phyloP scores from a whole-genome alignment of 2,329 filamentous ascomycete species.

The Polychaeton citri region DNA sequence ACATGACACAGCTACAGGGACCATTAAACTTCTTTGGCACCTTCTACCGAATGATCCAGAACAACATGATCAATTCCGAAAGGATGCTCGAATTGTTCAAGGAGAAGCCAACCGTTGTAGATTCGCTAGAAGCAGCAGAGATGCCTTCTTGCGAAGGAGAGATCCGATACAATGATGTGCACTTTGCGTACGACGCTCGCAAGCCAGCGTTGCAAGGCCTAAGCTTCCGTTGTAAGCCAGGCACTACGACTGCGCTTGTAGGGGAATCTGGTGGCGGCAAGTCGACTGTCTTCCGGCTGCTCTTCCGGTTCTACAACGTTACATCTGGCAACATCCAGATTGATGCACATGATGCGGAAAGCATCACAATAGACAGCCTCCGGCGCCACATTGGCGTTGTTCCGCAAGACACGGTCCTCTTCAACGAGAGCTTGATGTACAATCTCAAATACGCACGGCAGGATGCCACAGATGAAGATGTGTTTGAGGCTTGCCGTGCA shows the following conservation, averaged over 20 bases:
- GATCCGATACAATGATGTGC: conserved; percentile 76
- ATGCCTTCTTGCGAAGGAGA: conserved; percentile 62
- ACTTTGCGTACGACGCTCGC: conserved; percentile 79
- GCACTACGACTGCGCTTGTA: conserved; percentile 89
- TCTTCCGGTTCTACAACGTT: conserved; percentile 94
- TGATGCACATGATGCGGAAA: conserved; percentile 68
- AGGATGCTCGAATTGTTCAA: conserved; percentile 92
- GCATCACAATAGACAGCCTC: conserved; percentile 81
- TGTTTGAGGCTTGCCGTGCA: conserved; percentile 68
- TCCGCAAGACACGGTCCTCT: conserved; percentile 88
- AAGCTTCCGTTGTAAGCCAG: conserved; percentile 72
- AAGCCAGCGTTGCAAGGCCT: conserved; percentile 75
- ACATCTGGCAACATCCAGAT: conserved; percentile 67
- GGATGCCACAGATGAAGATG: conserved; percentile 63
- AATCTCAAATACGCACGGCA: conserved; percentile 85
- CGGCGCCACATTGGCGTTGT: conserved; percentile 87
- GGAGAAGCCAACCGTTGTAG: conserved; percentile 81
- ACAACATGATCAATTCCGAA: conserved; percentile 94
- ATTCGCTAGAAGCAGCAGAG: conserved; percentile 51
- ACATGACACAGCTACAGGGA: conserved; percentile 59
- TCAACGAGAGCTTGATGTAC: conserved; percentile 92
- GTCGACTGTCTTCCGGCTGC: conserved; percentile 85
- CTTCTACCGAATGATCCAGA: conserved; percentile 92
- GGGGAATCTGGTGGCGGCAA: conserved; percentile 96
- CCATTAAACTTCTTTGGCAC: conserved; percentile 71